These are phyloP conservation scores for Schizonepeta tenuifolia DNA, from an alignment of 257 asterid genomes.

Conservation along the genomic window DNA sequence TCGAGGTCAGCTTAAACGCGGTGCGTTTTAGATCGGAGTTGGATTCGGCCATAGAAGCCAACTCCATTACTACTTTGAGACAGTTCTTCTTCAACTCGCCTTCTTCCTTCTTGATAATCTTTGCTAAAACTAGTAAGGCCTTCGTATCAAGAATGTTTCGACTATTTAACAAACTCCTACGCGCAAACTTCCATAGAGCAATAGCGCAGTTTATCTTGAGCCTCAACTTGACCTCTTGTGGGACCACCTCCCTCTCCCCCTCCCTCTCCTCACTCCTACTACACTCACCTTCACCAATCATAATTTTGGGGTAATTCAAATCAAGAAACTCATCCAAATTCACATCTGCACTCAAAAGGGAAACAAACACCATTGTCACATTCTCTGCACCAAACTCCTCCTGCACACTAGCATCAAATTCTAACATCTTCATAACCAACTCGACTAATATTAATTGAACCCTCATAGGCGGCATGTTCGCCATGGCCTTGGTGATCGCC, in stretches of 20 bases:
- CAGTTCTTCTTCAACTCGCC: constrained; percentile 49
- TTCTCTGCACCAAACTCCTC: constrained; percentile 69
- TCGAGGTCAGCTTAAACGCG: constrained; percentile 55
- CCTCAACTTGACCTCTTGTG: constrained; percentile 44
- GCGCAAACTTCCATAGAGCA: constrained; percentile 58
- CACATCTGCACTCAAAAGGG: constrained; percentile 52
- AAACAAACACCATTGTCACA: constrained; percentile 47
- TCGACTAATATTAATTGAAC: constrained; percentile 44
- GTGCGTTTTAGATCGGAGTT: constrained; percentile 47
- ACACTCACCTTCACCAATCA: constrained; percentile 13
- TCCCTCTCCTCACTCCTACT: constrained; percentile 35
- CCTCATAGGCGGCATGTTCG: constrained; percentile 35
- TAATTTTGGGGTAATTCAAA: constrained; percentile 24
- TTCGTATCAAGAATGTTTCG: constrained; percentile 56
- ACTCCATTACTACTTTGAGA: constrained; percentile 57
- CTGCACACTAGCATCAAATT: constrained; percentile 43
- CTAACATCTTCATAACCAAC: constrained; percentile 53
- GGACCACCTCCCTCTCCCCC: constrained; percentile 25
- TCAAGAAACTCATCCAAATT: constrained; percentile 46
- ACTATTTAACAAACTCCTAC: constrained; percentile 52
- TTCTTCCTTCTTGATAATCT: constrained; percentile 55
- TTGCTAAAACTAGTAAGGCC: constrained; percentile 58
- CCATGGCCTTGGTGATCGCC: constrained; percentile 41
- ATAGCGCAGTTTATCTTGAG: constrained; percentile 52
- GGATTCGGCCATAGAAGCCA: constrained; percentile 55